phyloP scores from a whole-genome alignment of 2,329 filamentous ascomycete species.

The Pseudocercospora fuligena region DNA sequence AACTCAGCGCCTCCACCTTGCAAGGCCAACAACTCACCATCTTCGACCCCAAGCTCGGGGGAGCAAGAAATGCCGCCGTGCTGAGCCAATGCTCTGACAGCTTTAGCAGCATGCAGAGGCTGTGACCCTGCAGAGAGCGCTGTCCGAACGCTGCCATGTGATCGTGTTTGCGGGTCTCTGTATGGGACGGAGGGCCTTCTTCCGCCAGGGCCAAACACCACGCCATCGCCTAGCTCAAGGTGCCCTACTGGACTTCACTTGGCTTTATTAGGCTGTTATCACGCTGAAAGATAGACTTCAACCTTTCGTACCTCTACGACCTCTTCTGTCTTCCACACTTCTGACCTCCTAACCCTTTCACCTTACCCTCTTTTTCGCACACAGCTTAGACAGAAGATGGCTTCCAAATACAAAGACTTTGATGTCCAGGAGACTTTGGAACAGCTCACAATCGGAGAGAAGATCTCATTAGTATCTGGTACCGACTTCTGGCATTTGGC shows the following conservation, averaged over 20 bases:
- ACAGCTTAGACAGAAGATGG: slow-evolving; percentile 5
- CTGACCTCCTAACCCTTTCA: background rate
- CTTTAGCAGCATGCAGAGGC: background rate
- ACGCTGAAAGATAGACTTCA: background rate
- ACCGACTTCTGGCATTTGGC: slow-evolving; percentile 73
- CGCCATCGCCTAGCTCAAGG: background rate
- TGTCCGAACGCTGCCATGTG: background rate
- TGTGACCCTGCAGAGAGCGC: background rate
- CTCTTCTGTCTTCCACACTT: background rate
- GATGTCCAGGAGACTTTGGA: slow-evolving; percentile 39
- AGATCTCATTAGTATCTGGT: slow-evolving; percentile 40
- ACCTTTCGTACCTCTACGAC: too few relatives aligned
- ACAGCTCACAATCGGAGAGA: slow-evolving; percentile 38
- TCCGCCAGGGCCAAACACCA: slow-evolving; percentile 1
- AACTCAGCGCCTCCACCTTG: background rate
- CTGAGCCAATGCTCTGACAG: background rate
- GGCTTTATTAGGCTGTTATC: slow-evolving; percentile 1
- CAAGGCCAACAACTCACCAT: background rate
- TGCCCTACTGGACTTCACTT: background rate
- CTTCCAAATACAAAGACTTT: slow-evolving; percentile 32
- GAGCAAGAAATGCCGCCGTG: background rate
- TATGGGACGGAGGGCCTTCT: slow-evolving; percentile 1
- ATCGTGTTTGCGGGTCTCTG: background rate
- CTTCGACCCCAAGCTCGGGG: background rate
- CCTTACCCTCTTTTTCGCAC: background rate